Evolutionary conservation across 2,329 filamentous ascomycete species (phyloP).

Genomic region (Xylariales sp.): DNA sequence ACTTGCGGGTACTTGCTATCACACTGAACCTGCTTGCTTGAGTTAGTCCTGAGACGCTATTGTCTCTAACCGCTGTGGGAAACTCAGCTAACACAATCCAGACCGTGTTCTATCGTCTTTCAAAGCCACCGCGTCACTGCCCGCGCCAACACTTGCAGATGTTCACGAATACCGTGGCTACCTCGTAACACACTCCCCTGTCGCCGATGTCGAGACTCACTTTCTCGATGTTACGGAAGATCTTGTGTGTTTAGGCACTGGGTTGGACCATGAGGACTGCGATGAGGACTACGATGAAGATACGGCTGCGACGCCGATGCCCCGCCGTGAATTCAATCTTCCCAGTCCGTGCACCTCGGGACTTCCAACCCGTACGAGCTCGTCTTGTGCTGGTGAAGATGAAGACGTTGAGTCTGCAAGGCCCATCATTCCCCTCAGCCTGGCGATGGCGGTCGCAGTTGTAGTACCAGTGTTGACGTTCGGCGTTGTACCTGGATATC

Average conservation of each 20-base stretch:
- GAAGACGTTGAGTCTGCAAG: constrained; percentile 12
- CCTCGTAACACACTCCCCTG: constrained; percentile 47
- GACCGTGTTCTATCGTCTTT: constrained; percentile 58
- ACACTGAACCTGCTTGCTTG: background rate
- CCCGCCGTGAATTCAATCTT: constrained; percentile 4
- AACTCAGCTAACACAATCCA: constrained; percentile 20
- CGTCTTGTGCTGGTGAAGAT: constrained; percentile 9
- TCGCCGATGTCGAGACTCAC: constrained; percentile 54
- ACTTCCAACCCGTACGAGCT: constrained; percentile 9
- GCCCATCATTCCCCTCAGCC: constrained; percentile 28
- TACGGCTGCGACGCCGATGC: constrained; percentile 8
- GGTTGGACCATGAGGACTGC: constrained; percentile 7
- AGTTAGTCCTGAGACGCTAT: background rate
- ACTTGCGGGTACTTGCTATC: background rate
- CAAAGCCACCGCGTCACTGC: constrained; percentile 44
- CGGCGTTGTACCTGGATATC: constrained; percentile 43
- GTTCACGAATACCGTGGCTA: constrained; percentile 47
- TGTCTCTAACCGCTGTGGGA: background rate
- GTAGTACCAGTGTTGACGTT: constrained; percentile 57
- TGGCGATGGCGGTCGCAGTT: constrained; percentile 45
- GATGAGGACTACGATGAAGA: constrained; percentile 19
- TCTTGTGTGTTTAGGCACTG: constrained; percentile 39
- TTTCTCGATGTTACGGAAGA: constrained; percentile 55
- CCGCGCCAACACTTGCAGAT: constrained; percentile 45
- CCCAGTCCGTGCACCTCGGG: background rate